Conservation (phyloP, 176 grass and related monocot species). For the Neostapfia colusana region DNA sequence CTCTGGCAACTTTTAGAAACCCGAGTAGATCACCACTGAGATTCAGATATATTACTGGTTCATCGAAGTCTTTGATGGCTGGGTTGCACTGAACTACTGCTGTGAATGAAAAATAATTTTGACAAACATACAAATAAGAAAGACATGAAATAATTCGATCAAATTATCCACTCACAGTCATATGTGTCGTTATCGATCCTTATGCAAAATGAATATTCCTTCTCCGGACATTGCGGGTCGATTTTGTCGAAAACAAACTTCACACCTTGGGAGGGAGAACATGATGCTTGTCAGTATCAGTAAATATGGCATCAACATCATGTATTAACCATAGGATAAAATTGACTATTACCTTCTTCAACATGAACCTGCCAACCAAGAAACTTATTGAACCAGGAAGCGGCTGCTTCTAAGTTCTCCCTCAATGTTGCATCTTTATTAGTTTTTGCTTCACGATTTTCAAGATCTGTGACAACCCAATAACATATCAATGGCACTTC, state of each 20-base stretch:
- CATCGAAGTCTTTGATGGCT: slow-evolving; percentile 48
- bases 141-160: neutral
- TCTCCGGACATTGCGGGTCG: slow-evolving; percentile 46
- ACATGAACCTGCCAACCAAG: slow-evolving; percentile 53
- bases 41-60: slow-evolving; percentile 57
- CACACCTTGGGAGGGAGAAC: slow-evolving; percentile 49
- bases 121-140: neutral
- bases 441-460: slow-evolving; percentile 47
- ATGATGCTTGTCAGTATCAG: slow-evolving; percentile 22
- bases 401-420: slow-evolving; percentile 39
- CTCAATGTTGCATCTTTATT: slow-evolving; percentile 14
- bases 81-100: slow-evolving; percentile 62
- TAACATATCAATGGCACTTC: slow-evolving; percentile 5
- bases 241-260: slow-evolving; percentile 82
- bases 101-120: slow-evolving; percentile 8
- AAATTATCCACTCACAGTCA: slow-evolving; percentile 53
- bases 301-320: neutral
- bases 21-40: slow-evolving; percentile 44
- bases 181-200: slow-evolving; percentile 43
- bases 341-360: slow-evolving; percentile 25
- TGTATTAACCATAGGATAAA: neutral
- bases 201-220: slow-evolving; percentile 59
- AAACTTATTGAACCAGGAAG: slow-evolving; percentile 54
- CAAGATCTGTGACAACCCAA: slow-evolving; percentile 32
- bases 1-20: slow-evolving; percentile 64